Evolutionary conservation across 2,329 filamentous ascomycete genomes (phyloP).

Genomic region (Xylariaceae sp.): DNA sequence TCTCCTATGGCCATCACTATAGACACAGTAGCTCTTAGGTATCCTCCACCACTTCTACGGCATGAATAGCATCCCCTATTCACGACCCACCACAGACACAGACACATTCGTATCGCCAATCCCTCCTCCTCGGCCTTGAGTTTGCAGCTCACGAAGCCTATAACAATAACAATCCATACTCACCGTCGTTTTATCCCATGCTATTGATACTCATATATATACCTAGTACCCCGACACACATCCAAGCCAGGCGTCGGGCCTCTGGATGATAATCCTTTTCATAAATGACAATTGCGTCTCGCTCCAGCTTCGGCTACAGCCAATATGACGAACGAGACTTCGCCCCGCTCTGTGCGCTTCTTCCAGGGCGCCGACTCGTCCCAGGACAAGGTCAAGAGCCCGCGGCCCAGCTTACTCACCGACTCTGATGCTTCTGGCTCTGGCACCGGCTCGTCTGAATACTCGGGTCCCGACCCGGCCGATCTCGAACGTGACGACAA

Average conservation of each 20-base stretch:
- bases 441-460: constrained; percentile 41
- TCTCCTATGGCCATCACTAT: neutral
- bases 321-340: constrained; percentile 40
- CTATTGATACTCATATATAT: neutral
- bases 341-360: constrained; percentile 53
- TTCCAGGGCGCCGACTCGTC: constrained; percentile 43
- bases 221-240: neutral
- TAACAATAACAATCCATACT: neutral
- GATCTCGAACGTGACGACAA: constrained; percentile 46
- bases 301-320: constrained; percentile 16
- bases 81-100: neutral
- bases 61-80: neutral
- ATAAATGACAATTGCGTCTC: constrained; percentile 19
- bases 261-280: constrained; percentile 2
- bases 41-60: neutral
- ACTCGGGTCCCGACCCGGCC: constrained; percentile 41
- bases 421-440: constrained; percentile 43
- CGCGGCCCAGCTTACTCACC: constrained; percentile 35
- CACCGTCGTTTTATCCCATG: neutral
- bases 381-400: constrained; percentile 39
- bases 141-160: no score
- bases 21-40: no score
- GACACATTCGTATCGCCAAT: no score
- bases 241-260: neutral
- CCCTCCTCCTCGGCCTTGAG: no score